Conservation (phyloP, 2,329 filamentous ascomycete species). For the Diatrype stigma region DNA sequence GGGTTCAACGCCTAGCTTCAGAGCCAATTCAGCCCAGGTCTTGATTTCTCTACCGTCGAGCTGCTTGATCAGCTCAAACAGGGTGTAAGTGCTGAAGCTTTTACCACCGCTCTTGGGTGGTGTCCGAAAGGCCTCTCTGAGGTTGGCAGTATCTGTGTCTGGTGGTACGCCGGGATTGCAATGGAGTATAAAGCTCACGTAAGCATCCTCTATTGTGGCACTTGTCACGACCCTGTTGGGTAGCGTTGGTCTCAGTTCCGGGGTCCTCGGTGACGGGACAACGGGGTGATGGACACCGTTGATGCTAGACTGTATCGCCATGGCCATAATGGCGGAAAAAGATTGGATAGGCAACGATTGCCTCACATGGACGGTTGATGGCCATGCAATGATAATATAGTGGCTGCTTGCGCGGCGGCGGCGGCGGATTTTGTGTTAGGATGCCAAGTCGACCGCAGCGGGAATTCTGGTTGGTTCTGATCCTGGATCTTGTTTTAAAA, state of each 20-base stretch:
- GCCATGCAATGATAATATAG: not conserved
- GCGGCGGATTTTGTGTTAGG: not conserved
- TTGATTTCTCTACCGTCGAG: slow-evolving; percentile 81
- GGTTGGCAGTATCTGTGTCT: slow-evolving; percentile 63
- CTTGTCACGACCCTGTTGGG: slow-evolving; percentile 66
- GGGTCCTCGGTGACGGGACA: slow-evolving; percentile 22
- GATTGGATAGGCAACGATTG: slow-evolving; percentile 4
- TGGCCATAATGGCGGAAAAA: slow-evolving; percentile 22
- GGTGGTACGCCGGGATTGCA: slow-evolving; percentile 79
- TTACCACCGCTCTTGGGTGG: slow-evolving; percentile 87
- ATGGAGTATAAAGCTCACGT: slow-evolving; percentile 79
- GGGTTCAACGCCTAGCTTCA: slow-evolving; percentile 82
- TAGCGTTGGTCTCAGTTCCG: slow-evolving; percentile 35
- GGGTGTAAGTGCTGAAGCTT: slow-evolving; percentile 70
- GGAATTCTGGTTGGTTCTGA: not conserved
- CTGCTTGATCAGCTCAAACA: slow-evolving; percentile 75
- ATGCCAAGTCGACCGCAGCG: not conserved
- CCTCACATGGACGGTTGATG: slow-evolving; percentile 2
- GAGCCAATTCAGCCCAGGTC: slow-evolving; percentile 85
- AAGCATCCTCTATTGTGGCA: slow-evolving; percentile 74
- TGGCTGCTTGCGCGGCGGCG: not conserved
- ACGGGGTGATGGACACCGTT: slow-evolving; percentile 24
- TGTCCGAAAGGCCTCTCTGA: slow-evolving; percentile 71
- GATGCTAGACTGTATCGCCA: slow-evolving; percentile 21
- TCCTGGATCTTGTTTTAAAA: too few species aligned